Evolutionary conservation across 2,329 filamentous ascomycete species (phyloP).

Genomic region (Tolypocladium album): DNA sequence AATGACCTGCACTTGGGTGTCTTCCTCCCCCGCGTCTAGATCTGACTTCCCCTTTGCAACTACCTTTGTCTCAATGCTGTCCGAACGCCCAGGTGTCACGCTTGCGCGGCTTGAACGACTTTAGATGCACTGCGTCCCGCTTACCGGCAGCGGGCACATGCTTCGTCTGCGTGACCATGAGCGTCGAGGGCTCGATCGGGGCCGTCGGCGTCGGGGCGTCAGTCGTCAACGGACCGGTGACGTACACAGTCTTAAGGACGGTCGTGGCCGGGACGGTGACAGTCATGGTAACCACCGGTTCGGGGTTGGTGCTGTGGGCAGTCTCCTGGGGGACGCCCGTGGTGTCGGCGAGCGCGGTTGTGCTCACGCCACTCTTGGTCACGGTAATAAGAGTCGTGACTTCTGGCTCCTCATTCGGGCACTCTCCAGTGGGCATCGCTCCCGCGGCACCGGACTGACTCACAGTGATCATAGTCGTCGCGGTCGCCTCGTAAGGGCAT

Average conservation of each 20-base stretch:
- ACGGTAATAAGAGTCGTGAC: background rate
- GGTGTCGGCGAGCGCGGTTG: background rate
- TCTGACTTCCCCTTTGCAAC: background rate
- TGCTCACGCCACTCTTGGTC: background rate
- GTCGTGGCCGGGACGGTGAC: constrained; percentile 20
- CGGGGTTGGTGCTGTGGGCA: background rate
- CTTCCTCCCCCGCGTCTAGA: background rate
- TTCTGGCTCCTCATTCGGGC: background rate
- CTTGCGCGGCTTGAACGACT: background rate
- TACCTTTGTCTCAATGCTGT: background rate
- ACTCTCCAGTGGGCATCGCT: background rate
- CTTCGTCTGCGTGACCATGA: constrained; percentile 4
- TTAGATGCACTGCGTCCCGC: no score
- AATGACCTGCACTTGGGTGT: background rate
- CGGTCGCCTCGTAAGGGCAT: background rate
- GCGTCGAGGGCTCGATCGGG: background rate
- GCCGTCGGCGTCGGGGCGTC: background rate
- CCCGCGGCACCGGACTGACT: background rate
- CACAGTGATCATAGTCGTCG: background rate
- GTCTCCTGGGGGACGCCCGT: background rate
- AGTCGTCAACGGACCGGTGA: constrained; percentile 6
- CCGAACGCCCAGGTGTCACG: background rate
- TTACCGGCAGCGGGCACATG: background rate
- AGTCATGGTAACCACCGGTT: constrained; percentile 20
- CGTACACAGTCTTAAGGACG: constrained; percentile 1